phyloP scores from a whole-genome alignment of 805 yeast genomes.

The Candida manassasensis region DNA sequence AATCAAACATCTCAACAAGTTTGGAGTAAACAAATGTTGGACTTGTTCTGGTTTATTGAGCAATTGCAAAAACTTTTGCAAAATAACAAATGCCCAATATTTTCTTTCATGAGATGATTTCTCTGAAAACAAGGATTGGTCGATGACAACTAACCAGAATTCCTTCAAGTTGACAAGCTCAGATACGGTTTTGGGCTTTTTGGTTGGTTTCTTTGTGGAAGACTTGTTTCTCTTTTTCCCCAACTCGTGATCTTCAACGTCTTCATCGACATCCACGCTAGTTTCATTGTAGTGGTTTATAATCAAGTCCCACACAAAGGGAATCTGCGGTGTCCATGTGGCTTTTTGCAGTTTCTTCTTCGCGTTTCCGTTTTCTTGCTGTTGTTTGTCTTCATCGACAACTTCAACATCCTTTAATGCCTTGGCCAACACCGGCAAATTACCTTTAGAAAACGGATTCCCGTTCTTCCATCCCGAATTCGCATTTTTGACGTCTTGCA shows the following conservation, averaged over 20 bases:
- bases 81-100: conserved; percentile 77
- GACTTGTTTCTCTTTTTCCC: conserved; percentile 37
- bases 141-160: conserved; percentile 78
- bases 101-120: conserved; percentile 83
- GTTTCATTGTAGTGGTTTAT: conserved; percentile 36
- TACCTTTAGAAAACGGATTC: conserved; percentile 71
- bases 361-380: conserved; percentile 19
- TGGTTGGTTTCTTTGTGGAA: conserved; percentile 19
- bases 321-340: conserved; percentile 70
- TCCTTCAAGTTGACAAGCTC: conserved; percentile 41
- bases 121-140: conserved; percentile 72
- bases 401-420: conserved; percentile 57
- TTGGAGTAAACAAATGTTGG: conserved; percentile 47
- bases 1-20: conserved; percentile 66
- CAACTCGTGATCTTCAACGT: conserved; percentile 13
- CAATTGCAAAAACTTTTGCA: conserved; percentile 41
- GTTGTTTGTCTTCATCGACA: conserved; percentile 27
- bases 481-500: conserved; percentile 10
- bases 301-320: conserved; percentile 69
- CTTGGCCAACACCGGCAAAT: conserved; percentile 54
- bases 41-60: conserved; percentile 17
- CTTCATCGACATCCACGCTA: conserved; percentile 8
- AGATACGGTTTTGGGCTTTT: conserved; percentile 10
- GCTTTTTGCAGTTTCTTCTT: conserved; percentile 47
- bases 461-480: conserved; percentile 59